These are phyloP conservation scores for Cystoderma amianthinum DNA, from an alignment of 768 basidiomycete species.

Conservation along the genomic window DNA sequence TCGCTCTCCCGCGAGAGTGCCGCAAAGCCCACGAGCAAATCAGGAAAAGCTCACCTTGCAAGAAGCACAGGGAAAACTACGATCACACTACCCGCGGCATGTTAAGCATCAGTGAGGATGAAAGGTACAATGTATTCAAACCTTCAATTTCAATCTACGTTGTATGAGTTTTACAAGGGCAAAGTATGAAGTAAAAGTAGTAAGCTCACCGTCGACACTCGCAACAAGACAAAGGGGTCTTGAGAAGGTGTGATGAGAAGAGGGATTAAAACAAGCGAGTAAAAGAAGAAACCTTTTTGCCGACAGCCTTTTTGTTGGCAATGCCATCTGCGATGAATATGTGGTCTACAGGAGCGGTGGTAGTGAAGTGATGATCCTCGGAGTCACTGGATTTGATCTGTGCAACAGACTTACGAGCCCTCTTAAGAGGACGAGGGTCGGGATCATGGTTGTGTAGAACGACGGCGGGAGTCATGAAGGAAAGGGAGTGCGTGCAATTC, in stretches of 20 bases:
- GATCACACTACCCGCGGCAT: conserved; percentile 34
- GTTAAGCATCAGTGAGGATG: conserved; percentile 7
- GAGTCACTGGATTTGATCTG: conserved; percentile 9
- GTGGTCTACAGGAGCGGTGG: conserved; percentile 32
- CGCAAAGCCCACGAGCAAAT: conserved; percentile 1
- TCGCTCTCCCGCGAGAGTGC: background rate
- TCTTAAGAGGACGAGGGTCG: conserved; percentile 34
- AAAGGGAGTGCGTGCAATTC: conserved; percentile 21
- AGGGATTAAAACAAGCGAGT: conserved; percentile 1
- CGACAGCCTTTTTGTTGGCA: conserved; percentile 34
- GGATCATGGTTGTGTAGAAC: conserved; percentile 13
- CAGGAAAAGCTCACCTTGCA: conserved; percentile 21
- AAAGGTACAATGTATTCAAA: conserved; percentile 13
- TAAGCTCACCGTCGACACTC: conserved; percentile 49
- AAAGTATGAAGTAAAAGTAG: conserved; percentile 4
- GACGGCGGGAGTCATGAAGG: conserved; percentile 14
- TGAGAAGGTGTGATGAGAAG: conserved; percentile 3
- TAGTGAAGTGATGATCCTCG: conserved; percentile 18
- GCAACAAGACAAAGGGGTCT: conserved; percentile 55
- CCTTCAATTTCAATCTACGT: conserved; percentile 49
- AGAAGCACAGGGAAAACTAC: conserved; percentile 42
- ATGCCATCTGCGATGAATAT: conserved; percentile 46
- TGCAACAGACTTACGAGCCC: conserved; percentile 29
- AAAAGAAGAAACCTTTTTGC: conserved; percentile 34
- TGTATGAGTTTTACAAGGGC: conserved; percentile 4